Evolutionary conservation across 495 filamentous ascomycete genomes (phyloP).

Genomic region (Aspergillus carlsbadensis): DNA sequence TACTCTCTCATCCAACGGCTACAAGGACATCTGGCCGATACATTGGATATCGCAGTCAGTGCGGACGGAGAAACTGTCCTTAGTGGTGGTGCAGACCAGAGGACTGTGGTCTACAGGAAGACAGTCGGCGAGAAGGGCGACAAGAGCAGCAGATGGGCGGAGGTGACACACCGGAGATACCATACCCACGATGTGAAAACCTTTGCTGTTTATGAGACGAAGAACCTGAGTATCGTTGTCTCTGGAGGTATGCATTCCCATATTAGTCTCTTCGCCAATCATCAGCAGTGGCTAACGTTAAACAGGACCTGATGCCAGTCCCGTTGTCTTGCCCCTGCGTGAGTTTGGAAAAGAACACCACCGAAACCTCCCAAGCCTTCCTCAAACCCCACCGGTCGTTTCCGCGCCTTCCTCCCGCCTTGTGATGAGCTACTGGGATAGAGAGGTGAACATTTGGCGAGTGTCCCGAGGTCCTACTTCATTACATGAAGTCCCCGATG

Average conservation of each 20-base stretch:
- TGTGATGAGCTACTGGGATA: conserved; percentile 90
- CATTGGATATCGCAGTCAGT: conserved; percentile 78
- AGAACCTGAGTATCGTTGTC: conserved; percentile 77
- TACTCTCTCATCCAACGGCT: conserved; percentile 84
- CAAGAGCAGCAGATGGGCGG: conserved; percentile 69
- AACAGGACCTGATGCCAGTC: conserved; percentile 79
- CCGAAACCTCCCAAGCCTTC: conserved; percentile 72
- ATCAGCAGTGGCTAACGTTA: conserved; percentile 33
- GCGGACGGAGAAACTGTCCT: conserved; percentile 80
- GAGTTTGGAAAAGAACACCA: conserved; percentile 80
- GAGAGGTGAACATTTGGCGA: conserved; percentile 83
- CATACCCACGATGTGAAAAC: conserved; percentile 94
- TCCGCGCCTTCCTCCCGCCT: conserved; percentile 70
- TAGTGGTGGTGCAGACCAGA: conserved; percentile 86
- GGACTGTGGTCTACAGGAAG: conserved; percentile 74
- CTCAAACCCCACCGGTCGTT: conserved; percentile 68
- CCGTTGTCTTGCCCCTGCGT: conserved; percentile 75
- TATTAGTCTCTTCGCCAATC: background rate
- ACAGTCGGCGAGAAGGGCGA: conserved; percentile 53
- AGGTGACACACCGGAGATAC: conserved; percentile 76
- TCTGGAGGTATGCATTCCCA: conserved; percentile 69
- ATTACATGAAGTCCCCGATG: conserved; percentile 43
- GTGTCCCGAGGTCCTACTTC: conserved; percentile 44
- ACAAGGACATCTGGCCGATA: conserved; percentile 83
- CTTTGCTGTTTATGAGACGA: conserved; percentile 86